Base-by-base conservation (phyloP, 139 green algal species). In the Picochlorum costavermella region DNA sequence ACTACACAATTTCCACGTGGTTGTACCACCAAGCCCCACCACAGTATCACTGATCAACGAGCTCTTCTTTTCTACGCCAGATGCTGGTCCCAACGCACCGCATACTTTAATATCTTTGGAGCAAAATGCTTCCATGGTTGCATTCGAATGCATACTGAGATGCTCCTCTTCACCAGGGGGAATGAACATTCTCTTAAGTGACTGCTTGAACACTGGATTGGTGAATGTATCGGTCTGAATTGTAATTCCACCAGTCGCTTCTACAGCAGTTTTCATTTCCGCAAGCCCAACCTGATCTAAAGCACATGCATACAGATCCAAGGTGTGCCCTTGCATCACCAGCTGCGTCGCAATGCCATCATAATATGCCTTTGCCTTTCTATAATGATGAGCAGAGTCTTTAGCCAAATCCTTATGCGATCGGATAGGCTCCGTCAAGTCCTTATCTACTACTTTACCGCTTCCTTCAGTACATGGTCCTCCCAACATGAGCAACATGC, bases 211-310 rank as follows among this genome's bases (percentile, higher is more conserved):
- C 31, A 95, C 82, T 11, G 83, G 64, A 70, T 96, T 95, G 64
- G 77, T 62, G 76, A 88, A 98, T 33, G 80, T 91, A 83, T 92
- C 91, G 1, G 88, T 84, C 56, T 73, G 71, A 53, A 97, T 88
- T 14, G 88, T 72, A 37, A 96, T 64, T 36, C 92, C 92, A 40
- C 92, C 92, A 10, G 86, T 95, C 44, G 56, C 70, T 73, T 96
- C 88, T 50, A 95, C 79, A 14, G 75, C 74, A 17, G 79, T 74
- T 71, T 95, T 91, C 92, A 98, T 98, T 78, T 98, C 92, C 2
- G 84, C 83, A 43, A 98, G 71, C n/a, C 92, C 92, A 23, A 92
- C 88, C 82, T 97, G 90, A 70, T 99, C 94, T 29, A 99, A 82
- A 2, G 94, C 84, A 72, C 88, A 97, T 0, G 87, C 83, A 71